phyloP scores from a whole-genome alignment of 169 alveolate genomes.

The Cryptosporidium muris region DNA sequence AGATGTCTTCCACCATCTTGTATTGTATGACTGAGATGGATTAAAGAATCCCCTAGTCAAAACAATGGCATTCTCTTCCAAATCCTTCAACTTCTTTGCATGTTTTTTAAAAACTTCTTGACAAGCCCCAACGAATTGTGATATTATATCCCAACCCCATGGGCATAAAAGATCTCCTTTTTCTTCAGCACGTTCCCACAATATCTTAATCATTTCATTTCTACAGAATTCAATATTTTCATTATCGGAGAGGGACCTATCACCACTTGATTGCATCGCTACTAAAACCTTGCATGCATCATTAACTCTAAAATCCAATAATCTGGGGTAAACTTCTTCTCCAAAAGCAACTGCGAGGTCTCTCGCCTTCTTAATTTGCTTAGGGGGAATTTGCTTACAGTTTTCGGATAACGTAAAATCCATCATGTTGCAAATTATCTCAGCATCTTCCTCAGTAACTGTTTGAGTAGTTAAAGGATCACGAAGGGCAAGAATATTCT shows the following conservation, averaged over 20 bases:
- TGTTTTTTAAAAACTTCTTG: slow-evolving; percentile 64
- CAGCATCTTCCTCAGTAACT: slow-evolving; percentile 65
- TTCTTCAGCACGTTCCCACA: slow-evolving; percentile 58
- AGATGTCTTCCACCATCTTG: slow-evolving; percentile 72
- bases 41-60: slow-evolving; percentile 67
- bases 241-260: not conserved
- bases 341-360: slow-evolving; percentile 59
- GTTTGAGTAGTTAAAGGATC: slow-evolving; percentile 61
- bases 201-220: slow-evolving; percentile 53
- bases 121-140: slow-evolving; percentile 65
- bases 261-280: slow-evolving; percentile 20
- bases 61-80: slow-evolving; percentile 61
- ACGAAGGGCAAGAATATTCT: slow-evolving; percentile 50
- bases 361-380: slow-evolving; percentile 43
- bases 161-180: slow-evolving; percentile 63
- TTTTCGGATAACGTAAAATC: slow-evolving; percentile 55
- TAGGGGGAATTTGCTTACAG: slow-evolving; percentile 63
- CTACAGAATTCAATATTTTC: slow-evolving; percentile 59
- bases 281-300: slow-evolving; percentile 56
- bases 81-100: slow-evolving; percentile 21
- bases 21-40: slow-evolving; percentile 42
- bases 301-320: slow-evolving; percentile 57
- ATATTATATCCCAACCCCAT: slow-evolving; percentile 70
- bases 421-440: slow-evolving; percentile 63
- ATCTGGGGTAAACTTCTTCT: slow-evolving; percentile 39